Percentiles rank a stretch among this genome's conserved stretches.
Evolutionary conservation across 345 rosid genomes (phyloP).

Genomic region (Hibiscus trionum): DNA sequence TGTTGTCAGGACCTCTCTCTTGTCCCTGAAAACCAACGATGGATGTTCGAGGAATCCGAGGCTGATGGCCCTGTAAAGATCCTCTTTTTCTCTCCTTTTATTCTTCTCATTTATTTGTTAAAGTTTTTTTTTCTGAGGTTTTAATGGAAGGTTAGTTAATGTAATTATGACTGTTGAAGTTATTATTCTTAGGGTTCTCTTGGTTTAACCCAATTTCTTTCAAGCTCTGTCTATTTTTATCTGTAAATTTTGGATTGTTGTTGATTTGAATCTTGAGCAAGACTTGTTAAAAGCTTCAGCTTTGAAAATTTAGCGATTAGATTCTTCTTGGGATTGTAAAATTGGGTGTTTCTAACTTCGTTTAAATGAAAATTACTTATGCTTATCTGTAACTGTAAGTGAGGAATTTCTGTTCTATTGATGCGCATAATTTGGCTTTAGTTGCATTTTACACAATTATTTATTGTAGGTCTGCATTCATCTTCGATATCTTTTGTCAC

Average conservation of each 20-base stretch:
- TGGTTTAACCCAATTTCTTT: not conserved
- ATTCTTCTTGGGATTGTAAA: not conserved
- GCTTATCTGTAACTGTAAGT: not conserved
- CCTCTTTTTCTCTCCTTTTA: not conserved
- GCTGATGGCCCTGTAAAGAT: conserved; percentile 51
- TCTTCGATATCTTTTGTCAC: not conserved
- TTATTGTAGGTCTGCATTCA: not conserved
- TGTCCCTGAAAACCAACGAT: conserved; percentile 55
- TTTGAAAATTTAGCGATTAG: not conserved
- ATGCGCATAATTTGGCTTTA: not conserved
- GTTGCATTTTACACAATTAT: not conserved
- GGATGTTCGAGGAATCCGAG: conserved; percentile 73
- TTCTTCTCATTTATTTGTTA: not conserved
- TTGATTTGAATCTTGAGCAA: not conserved
- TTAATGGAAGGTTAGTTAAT: not conserved
- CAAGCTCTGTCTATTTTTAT: not conserved
- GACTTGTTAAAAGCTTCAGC: not conserved
- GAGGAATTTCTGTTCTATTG: not conserved
- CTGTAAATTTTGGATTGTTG: not conserved
- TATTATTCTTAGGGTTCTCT: not conserved
- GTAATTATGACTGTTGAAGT: not conserved
- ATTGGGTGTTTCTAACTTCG: not conserved
- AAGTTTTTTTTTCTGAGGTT: conserved; percentile 1
- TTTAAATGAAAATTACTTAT: not conserved
- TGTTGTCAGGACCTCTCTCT: conserved; percentile 43